phyloP scores from a whole-genome alignment of 345 rosid species.

The Arabis alpina region DNA sequence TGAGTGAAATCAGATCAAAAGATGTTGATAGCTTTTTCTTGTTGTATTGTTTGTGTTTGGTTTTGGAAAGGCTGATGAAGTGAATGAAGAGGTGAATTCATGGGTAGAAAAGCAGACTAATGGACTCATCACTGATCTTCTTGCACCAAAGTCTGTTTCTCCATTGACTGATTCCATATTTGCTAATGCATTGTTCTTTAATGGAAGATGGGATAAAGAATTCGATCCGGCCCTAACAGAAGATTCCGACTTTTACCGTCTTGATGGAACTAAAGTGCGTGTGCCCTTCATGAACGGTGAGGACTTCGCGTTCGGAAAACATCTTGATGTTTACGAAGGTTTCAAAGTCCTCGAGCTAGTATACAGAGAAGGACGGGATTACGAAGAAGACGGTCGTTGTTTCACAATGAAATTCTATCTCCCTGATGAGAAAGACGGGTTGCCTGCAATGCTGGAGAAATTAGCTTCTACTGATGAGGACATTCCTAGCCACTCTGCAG shows the following conservation, averaged over 20 bases:
- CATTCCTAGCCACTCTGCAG: neutral
- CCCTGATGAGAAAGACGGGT: conserved; percentile 29
- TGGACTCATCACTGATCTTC: conserved; percentile 36
- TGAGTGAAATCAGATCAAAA: neutral
- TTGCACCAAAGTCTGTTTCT: neutral
- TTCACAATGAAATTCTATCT: conserved; percentile 27
- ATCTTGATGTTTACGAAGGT: conserved; percentile 16
- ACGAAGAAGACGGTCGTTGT: neutral
- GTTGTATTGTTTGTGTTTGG: neutral
- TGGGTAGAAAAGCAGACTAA: conserved; percentile 59
- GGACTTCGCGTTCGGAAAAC: too few relatives aligned
- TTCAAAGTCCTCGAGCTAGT: conserved; percentile 19
- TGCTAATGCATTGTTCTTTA: conserved; percentile 34
- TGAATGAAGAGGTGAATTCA: conserved; percentile 52
- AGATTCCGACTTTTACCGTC: conserved; percentile 28
- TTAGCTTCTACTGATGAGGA: neutral
- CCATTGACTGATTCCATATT: conserved; percentile 22
- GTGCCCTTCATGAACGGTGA: conserved; percentile 31
- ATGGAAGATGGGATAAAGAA: conserved; percentile 20
- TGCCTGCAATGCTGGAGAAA: conserved; percentile 26
- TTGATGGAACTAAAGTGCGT: conserved; percentile 31
- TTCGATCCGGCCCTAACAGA: conserved; percentile 14
- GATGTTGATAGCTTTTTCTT: neutral
- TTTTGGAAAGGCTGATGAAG: conserved; percentile 60
- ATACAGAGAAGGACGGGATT: neutral